Base-by-base conservation (phyloP, 371 early-diverging fungal species). In the Quaeritorhiza haematococci region DNA sequence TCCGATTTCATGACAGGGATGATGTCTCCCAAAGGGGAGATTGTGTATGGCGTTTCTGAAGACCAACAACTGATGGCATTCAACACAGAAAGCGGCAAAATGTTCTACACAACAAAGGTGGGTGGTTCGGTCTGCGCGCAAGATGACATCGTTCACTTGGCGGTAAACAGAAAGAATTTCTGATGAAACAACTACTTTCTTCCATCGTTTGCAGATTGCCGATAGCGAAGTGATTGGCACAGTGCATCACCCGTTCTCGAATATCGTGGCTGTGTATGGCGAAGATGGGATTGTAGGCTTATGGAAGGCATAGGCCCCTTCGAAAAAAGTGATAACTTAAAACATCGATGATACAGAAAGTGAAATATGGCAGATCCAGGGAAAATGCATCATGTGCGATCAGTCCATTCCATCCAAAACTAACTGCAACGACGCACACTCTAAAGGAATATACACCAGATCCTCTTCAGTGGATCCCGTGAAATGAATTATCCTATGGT, bases 401-500 rank as follows among this genome's bases (percentile, higher is more conserved):
- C n/a, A n/a, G n/a, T n/a, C n/a, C 46, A 86, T 81, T 33, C 73
- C 64, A 34, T 84, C 85, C 28, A 90, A 58, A 17, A 90, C 74
- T 21, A 68, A 69, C 21, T 74, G 74, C 19, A 94, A 73, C 5
- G 78, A 79, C 0, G 64, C 63, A 23, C 75, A 73, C 26, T 84
- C 82, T 53, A 93, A 70, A 3, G 96, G 92, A 50, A 94, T 89
- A 62, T 78, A 85, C 56, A 94, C 73, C 19, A 88, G 66, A 61
- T 94, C 92, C 7, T 85, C 80, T 28, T 88, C 91, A 1, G 47
- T 49, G 0, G 76, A 56, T 0, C 75, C 71, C 49, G 84, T 82
- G 33, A 74, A 79, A 3, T 84, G 75, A 21, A 96, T 87, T 23
- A 96, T 82, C 46, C 86, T 76, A 69, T 96, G 97, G 70, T 95